phyloP scores from a whole-genome alignment of 2,329 filamentous ascomycete genomes.

The Fusarium pseudonygamai region DNA sequence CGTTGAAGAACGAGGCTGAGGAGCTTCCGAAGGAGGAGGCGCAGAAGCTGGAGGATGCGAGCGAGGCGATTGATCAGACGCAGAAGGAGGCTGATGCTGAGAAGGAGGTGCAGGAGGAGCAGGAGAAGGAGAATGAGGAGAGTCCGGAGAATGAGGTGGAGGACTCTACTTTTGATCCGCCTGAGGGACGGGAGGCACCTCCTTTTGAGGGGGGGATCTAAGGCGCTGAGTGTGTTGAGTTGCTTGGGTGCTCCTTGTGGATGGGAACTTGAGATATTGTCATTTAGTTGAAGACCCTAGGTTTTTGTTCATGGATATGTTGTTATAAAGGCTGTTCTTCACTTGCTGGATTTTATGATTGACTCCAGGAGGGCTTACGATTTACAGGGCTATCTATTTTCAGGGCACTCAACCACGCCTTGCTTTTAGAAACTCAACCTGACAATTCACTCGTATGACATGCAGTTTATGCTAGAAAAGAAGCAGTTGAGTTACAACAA shows the following conservation, averaged over 20 bases:
- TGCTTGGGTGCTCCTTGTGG: too few relatives aligned
- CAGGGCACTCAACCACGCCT: too few relatives aligned
- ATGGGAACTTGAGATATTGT: neutral
- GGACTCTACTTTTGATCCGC: neutral
- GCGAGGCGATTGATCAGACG: neutral
- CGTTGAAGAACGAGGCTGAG: neutral
- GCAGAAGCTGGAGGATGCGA: neutral
- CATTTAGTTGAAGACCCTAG: neutral
- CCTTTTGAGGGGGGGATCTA: neutral
- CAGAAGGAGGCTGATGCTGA: neutral
- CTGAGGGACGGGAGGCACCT: neutral
- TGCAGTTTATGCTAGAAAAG: too few relatives aligned
- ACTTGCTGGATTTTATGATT: too few relatives aligned
- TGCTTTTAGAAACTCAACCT: too few relatives aligned
- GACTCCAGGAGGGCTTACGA: too few relatives aligned
- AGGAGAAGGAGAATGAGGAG: neutral
- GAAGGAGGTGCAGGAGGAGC: neutral
- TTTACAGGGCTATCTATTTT: too few relatives aligned
- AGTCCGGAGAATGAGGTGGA: neutral
- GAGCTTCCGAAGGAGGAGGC: neutral
- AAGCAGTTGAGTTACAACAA: too few relatives aligned
- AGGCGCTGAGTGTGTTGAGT: fast-evolving
- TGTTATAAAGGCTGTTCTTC: too few relatives aligned
- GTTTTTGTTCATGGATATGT: too few relatives aligned
- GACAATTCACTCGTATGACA: too few relatives aligned